A percentile compares a stretch with the other conserved stretches of the same genome.
Conservation (phyloP, 345 rosid genomes). For the Sisymbrium altissimum region DNA sequence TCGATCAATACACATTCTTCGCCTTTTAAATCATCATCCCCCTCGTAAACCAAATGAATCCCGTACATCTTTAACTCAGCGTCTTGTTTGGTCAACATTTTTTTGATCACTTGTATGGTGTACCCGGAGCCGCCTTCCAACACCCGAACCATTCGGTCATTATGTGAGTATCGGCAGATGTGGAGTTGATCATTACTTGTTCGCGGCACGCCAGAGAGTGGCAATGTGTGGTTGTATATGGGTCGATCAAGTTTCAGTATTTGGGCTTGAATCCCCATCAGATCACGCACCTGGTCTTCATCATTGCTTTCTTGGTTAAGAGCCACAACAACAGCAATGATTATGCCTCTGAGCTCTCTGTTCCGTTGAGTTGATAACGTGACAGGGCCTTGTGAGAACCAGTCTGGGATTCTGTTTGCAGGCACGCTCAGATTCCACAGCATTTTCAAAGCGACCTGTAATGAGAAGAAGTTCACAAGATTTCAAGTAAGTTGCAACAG, state of each 20-base stretch:
- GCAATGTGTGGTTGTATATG: not conserved
- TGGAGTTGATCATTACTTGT: conserved; percentile 47
- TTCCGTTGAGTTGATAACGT: conserved; percentile 39
- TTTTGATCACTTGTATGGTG: conserved; percentile 22
- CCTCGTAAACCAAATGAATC: conserved; percentile 29
- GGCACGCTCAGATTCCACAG: conserved; percentile 49
- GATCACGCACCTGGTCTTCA: conserved; percentile 32
- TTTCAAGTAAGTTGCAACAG: not conserved
- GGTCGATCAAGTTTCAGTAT: conserved; percentile 19
- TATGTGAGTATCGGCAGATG: conserved; percentile 44
- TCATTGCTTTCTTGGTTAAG: conserved; percentile 25
- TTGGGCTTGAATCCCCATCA: conserved; percentile 41
- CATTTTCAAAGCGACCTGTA: conserved; percentile 46
- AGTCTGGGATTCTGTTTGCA: conserved; percentile 52
- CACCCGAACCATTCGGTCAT: conserved; percentile 30
- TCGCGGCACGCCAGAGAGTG: conserved; percentile 48
- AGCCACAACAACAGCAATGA: conserved; percentile 51
- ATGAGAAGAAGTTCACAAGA: not conserved
- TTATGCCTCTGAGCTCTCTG: conserved; percentile 40
- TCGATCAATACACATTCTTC: not conserved
- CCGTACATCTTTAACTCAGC: conserved; percentile 27
- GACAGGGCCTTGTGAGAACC: conserved; percentile 44
- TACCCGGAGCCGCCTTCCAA: conserved; percentile 28
- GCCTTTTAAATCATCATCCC: conserved; percentile 21
- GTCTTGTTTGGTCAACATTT: not conserved